Evolutionary conservation across 1,284 basidiomycete genomes (phyloP).

Genomic region (Malassezia sp.): DNA sequence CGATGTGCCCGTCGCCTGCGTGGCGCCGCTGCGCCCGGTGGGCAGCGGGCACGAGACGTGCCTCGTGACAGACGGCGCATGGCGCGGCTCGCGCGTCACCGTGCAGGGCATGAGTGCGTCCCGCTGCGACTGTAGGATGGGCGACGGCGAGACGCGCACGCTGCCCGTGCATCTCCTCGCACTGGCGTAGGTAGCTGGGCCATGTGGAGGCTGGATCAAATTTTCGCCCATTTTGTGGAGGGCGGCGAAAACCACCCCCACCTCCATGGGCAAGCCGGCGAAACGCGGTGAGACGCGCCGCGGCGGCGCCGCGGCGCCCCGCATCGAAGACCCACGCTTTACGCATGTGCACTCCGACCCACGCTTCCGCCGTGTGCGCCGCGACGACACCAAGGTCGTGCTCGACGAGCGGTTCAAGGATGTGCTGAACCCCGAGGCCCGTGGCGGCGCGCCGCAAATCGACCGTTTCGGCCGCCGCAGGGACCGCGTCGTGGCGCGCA

Average conservation of each 20-base stretch:
- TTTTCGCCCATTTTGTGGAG: neutral
- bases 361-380: slow-evolving; percentile 73
- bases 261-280: neutral
- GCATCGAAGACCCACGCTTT: slow-evolving; percentile 54
- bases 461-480: slow-evolving; percentile 33
- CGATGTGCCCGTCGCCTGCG: slow-evolving; percentile 11
- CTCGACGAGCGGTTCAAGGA: slow-evolving; percentile 89
- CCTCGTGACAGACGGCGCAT: slow-evolving; percentile 11
- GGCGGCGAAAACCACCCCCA: neutral
- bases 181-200: slow-evolving; percentile 1
- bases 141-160: slow-evolving; percentile 4
- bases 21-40: slow-evolving; percentile 11
- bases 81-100: slow-evolving; percentile 11
- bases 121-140: neutral
- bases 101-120: neutral
- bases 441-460: slow-evolving; percentile 21
- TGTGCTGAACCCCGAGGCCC: slow-evolving; percentile 54
- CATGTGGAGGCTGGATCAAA: slow-evolving; percentile 2
- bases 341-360: slow-evolving; percentile 78
- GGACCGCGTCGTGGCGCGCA: slow-evolving; percentile 49
- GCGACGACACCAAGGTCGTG: slow-evolving; percentile 67
- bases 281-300: neutral
- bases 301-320: slow-evolving; percentile 14
- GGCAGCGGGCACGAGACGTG: slow-evolving; percentile 6
- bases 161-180: slow-evolving; percentile 6